A percentile compares a stretch with the other conserved stretches of the same genome.
These are phyloP conservation scores for Zygosaccharomyces sapae DNA, from an alignment of 1,139 yeast genomes.

Conservation along the genomic window DNA sequence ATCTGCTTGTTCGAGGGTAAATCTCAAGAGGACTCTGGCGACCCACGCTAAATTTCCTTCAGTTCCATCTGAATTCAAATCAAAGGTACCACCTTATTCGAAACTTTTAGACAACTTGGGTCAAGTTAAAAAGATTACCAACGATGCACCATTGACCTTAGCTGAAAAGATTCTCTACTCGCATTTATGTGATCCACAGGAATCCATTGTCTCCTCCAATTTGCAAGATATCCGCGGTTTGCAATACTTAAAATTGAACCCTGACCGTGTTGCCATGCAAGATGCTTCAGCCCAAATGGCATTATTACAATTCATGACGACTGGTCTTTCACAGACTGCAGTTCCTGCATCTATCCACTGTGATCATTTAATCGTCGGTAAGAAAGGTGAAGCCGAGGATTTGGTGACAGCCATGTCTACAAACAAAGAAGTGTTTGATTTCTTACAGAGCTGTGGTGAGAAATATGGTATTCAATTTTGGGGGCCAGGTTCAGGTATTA, in stretches of 20 bases:
- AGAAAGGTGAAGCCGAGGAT: conserved; percentile 82
- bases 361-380: conserved; percentile 95
- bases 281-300: conserved; percentile 99
- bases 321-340: conserved; percentile 78
- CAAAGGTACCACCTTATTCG: conserved; percentile 84
- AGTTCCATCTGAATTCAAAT: conserved; percentile 56
- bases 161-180: conserved; percentile 94
- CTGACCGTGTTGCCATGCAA: conserved; percentile 99
- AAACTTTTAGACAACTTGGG: conserved; percentile 62
- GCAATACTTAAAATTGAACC: conserved; percentile 80
- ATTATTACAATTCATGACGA: conserved; percentile 90
- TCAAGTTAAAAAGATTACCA: conserved; percentile 58
- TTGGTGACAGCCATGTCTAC: conserved; percentile 70
- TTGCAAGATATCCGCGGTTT: conserved; percentile 60
- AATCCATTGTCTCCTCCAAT: conserved; percentile 54
- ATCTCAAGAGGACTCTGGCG: conserved; percentile 27
- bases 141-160: conserved; percentile 73
- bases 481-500: conserved; percentile 99
- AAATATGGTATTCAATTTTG: conserved; percentile 96
- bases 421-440: conserved; percentile 91
- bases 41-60: conserved; percentile 38
- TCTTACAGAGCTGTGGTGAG: conserved; percentile 82
- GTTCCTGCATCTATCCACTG: conserved; percentile 97
- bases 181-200: conserved; percentile 83
- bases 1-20: conserved; percentile 21